Evolutionary conservation across 2,329 filamentous ascomycete species (phyloP), one percentile per base, ranked within the genome.

Genomic region (Ophiostoma sp.): DNA sequence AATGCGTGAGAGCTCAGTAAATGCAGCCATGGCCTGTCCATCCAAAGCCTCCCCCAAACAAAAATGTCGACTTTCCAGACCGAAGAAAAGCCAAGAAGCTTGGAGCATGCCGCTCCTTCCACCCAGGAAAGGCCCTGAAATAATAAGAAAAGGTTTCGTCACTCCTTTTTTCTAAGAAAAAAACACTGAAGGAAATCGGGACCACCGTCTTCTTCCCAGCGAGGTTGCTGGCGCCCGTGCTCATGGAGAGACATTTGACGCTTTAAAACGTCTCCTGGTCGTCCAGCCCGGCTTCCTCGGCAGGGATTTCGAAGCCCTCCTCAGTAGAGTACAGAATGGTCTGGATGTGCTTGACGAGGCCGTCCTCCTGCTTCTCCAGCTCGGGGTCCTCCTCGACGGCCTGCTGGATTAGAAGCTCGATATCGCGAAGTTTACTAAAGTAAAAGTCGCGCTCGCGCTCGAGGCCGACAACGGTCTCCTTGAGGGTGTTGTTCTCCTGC

Each of bases 401-500:
- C 75, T 92, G 90, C 82, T 99, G 95, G 68, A 99, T 86, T 75
- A 99, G 82, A 72, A 99, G 82, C 81, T 99, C 95, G 74, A 99
- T 99, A 77, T 99, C 95, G 70, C 95, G 87, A 72, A 99, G 85
- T 84, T 99, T 99, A 85, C 92, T 96, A 80, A 99, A 99, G 84
- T 99, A 99, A 78, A 99, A 99, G 78, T 99, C 95, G 65, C 95
- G 87, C 82, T 99, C 95, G 74, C 95, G 89, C 84, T 99, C 95
- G 58, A 99, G 84, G 1, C 95, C 95, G 12, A 87, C 84, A n/a
- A 99, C 94, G 0, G 92, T 97, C 82, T 98, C 94, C 84, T 97
- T 97, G 74, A 98, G 84, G 41, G 90, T 91, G 58, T 85, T 85
- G 77, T 96, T 95, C 84, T 98, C 95, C 76, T 90, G 85, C 77